These are phyloP conservation scores for Alternaria consortialis DNA, from an alignment of 2,329 filamentous ascomycete genomes.

Conservation along the genomic window DNA sequence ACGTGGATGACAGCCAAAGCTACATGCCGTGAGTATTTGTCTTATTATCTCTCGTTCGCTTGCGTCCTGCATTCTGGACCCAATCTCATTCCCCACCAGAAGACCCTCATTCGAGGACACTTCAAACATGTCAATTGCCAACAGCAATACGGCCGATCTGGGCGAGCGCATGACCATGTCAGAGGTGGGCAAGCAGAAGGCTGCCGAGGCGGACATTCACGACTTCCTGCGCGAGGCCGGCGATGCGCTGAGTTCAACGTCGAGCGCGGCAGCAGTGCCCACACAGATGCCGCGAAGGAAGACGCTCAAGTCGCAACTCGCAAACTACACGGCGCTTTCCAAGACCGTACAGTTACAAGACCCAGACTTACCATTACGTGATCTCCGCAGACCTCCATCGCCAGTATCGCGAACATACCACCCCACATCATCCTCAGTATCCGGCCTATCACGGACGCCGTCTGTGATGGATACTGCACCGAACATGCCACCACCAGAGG, in stretches of 20 bases:
- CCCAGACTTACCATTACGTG: constrained; percentile 50
- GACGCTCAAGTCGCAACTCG: constrained; percentile 34
- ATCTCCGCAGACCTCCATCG: constrained; percentile 51
- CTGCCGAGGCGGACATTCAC: constrained; percentile 52
- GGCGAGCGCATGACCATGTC: constrained; percentile 37
- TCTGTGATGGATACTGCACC: constrained; percentile 62
- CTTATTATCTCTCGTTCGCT: constrained; percentile 34
- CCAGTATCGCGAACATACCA: constrained; percentile 59
- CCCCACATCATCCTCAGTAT: constrained; percentile 55
- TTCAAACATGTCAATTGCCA: constrained; percentile 46
- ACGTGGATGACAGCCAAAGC: constrained; percentile 53
- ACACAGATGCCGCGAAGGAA: constrained; percentile 37
- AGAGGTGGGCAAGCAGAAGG: constrained; percentile 42
- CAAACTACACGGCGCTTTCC: constrained; percentile 30
- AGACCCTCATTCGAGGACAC: constrained; percentile 42
- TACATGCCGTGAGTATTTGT: constrained; percentile 56
- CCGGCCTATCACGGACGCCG: constrained; percentile 56
- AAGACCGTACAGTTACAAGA: constrained; percentile 33
- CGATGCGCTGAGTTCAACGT: constrained; percentile 37
- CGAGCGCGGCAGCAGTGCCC: constrained; percentile 14
- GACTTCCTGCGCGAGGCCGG: constrained; percentile 56
- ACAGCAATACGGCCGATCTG: constrained; percentile 47
- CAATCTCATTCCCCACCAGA: constrained; percentile 33
- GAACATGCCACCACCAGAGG: constrained; percentile 64
- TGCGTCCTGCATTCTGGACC: constrained; percentile 32